Evolutionary conservation across 257 asterid species (phyloP).

Genomic region (Solanum okadae): DNA sequence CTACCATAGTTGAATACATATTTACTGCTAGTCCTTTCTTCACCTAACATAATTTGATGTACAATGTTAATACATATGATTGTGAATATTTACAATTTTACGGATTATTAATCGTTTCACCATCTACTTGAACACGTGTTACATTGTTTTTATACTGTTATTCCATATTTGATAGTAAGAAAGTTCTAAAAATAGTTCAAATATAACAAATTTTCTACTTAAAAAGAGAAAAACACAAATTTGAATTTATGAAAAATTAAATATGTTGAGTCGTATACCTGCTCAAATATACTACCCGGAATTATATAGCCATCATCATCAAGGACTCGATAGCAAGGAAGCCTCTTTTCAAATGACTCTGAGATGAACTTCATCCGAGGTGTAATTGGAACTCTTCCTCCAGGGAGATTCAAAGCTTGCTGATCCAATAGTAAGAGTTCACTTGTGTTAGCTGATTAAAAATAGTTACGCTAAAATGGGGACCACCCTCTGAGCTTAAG

Average conservation of each 20-base stretch:
- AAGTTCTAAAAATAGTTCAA: not conserved
- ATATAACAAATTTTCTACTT: not conserved
- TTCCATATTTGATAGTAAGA: not conserved
- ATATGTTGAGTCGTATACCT: conserved; percentile 24
- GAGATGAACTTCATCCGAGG: conserved; percentile 50
- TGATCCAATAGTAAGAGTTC: not conserved
- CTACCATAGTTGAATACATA: conserved; percentile 66
- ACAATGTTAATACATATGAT: not conserved
- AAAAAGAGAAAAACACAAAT: not conserved
- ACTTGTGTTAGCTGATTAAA: not conserved
- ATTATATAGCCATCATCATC: conserved; percentile 55
- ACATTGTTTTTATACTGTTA: not conserved
- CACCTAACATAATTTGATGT: conserved; percentile 17
- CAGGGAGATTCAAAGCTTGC: conserved; percentile 65
- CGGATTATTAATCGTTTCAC: not conserved
- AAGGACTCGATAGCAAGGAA: conserved; percentile 79
- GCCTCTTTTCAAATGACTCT: conserved; percentile 43
- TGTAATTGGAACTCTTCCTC: conserved; percentile 62
- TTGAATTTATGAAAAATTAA: not conserved
- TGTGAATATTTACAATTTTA: not conserved
- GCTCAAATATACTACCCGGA: conserved; percentile 32
- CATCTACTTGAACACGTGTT: not conserved
- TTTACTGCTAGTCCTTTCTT: conserved; percentile 53
- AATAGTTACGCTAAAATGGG: not conserved
- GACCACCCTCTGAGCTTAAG: not conserved